phyloP scores from a whole-genome alignment of 257 asterid species.

The Solanum sitiens region DNA sequence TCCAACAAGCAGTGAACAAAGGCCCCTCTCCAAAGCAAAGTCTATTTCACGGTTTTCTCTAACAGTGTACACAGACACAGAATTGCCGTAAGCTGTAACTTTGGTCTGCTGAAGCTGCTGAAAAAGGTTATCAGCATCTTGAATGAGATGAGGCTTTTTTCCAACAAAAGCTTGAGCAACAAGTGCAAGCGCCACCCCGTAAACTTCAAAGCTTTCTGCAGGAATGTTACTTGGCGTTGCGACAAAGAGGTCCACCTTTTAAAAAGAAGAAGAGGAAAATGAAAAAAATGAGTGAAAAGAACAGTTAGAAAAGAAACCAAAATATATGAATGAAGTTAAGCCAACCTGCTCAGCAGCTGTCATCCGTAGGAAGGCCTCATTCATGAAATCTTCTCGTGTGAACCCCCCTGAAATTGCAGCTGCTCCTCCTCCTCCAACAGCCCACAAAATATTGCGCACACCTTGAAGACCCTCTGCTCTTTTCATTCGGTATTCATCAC shows the following conservation, averaged over 20 bases:
- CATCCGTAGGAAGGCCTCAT: slow-evolving; percentile 75
- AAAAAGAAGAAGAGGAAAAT: not conserved
- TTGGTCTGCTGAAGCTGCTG: slow-evolving; percentile 96
- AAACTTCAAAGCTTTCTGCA: slow-evolving; percentile 95
- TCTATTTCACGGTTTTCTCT: slow-evolving; percentile 70
- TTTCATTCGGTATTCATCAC: slow-evolving; percentile 51
- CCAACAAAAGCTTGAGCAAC: slow-evolving; percentile 87
- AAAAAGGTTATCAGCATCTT: slow-evolving; percentile 91
- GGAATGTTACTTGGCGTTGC: slow-evolving; percentile 96
- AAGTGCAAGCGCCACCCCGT: slow-evolving; percentile 93
- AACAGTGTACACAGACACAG: slow-evolving; percentile 29
- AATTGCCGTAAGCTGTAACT: slow-evolving; percentile 38
- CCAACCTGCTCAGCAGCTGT: slow-evolving; percentile 94
- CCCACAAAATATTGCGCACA: slow-evolving; percentile 84
- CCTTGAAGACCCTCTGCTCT: slow-evolving; percentile 93
- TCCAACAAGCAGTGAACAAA: slow-evolving; percentile 92
- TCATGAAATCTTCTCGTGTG: slow-evolving; percentile 97
- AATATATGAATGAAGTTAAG: not conserved
- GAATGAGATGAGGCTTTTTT: slow-evolving; percentile 86
- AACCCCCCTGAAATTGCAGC: slow-evolving; percentile 89
- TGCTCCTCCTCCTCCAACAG: slow-evolving; percentile 99
- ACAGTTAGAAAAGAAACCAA: not conserved
- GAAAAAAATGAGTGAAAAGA: not conserved
- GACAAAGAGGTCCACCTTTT: slow-evolving; percentile 85
- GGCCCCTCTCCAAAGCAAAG: slow-evolving; percentile 95